These are phyloP conservation scores for Pseudogymnoascus sp. DNA, from an alignment of 2,329 filamentous ascomycete genomes.

Conservation along the genomic window DNA sequence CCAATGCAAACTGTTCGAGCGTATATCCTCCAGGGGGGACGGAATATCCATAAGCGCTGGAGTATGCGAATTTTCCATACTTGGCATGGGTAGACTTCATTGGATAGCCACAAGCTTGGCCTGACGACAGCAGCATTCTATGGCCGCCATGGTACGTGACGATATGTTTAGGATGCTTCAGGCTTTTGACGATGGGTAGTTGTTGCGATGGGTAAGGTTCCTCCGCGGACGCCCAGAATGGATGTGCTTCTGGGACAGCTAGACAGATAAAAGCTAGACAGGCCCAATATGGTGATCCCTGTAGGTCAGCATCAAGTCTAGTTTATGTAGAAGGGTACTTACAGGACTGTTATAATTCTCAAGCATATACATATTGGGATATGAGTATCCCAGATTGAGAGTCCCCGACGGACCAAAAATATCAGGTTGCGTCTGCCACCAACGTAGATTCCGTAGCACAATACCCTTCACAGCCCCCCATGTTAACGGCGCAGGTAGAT, in stretches of 20 bases:
- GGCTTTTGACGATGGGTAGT: conserved; percentile 49
- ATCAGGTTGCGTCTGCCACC: conserved; percentile 68
- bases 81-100: conserved; percentile 77
- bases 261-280: conserved; percentile 70
- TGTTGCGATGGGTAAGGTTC: conserved; percentile 47
- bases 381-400: conserved; percentile 52
- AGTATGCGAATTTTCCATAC: conserved; percentile 73
- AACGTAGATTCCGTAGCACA: conserved; percentile 63
- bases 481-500: conserved; percentile 60
- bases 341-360: conserved; percentile 80
- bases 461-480: conserved; percentile 76
- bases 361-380: conserved; percentile 63
- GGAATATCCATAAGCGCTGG: conserved; percentile 66
- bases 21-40: conserved; percentile 69
- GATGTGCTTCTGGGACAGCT: conserved; percentile 58
- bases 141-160: conserved; percentile 63
- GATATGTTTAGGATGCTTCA: conserved; percentile 66
- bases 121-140: conserved; percentile 65
- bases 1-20: conserved; percentile 67
- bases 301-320: background rate
- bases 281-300: conserved; percentile 54
- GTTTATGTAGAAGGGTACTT: conserved; percentile 25
- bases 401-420: conserved; percentile 71
- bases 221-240: conserved; percentile 66
- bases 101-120: conserved; percentile 74